Evolutionary conservation across 306 rosid species (phyloP).

Genomic region (Rubus idaeus): DNA sequence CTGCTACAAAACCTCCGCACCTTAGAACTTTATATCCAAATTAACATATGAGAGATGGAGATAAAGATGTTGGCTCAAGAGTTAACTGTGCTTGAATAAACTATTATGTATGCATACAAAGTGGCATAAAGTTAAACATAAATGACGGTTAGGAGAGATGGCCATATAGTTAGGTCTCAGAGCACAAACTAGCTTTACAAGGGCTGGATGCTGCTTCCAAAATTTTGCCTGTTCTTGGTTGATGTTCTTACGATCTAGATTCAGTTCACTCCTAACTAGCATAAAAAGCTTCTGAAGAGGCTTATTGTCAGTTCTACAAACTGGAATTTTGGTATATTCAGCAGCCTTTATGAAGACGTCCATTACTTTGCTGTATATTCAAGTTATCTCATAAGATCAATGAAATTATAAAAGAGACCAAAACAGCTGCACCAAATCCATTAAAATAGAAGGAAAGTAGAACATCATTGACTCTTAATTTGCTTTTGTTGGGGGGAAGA

Average conservation of each 20-base stretch:
- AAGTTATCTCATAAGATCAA: slow-evolving; percentile 17
- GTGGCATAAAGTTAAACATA: slow-evolving; percentile 30
- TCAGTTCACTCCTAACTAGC: slow-evolving; percentile 95
- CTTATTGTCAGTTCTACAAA: slow-evolving; percentile 88
- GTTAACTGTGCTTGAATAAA: slow-evolving; percentile 95
- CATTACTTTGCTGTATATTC: slow-evolving; percentile 86
- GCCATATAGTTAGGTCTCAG: background rate
- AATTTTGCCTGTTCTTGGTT: slow-evolving; percentile 99
- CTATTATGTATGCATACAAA: slow-evolving; percentile 74
- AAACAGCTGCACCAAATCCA: background rate
- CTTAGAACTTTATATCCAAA: no score
- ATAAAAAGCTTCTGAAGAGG: slow-evolving; percentile 94
- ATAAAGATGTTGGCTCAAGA: slow-evolving; percentile 64
- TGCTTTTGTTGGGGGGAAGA: background rate
- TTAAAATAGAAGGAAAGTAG: background rate
- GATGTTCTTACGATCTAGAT: slow-evolving; percentile 95
- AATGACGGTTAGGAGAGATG: slow-evolving; percentile 1
- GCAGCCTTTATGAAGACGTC: slow-evolving; percentile 97
- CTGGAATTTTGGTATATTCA: slow-evolving; percentile 92
- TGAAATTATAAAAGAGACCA: background rate
- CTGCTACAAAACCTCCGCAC: no score
- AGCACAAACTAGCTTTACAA: slow-evolving; percentile 71
- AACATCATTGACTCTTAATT: background rate
- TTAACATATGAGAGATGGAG: slow-evolving; percentile 49
- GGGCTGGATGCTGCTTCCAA: slow-evolving; percentile 98